phyloP scores from a whole-genome alignment of 2,329 filamentous ascomycete species.

The Fusarium proliferatum region DNA sequence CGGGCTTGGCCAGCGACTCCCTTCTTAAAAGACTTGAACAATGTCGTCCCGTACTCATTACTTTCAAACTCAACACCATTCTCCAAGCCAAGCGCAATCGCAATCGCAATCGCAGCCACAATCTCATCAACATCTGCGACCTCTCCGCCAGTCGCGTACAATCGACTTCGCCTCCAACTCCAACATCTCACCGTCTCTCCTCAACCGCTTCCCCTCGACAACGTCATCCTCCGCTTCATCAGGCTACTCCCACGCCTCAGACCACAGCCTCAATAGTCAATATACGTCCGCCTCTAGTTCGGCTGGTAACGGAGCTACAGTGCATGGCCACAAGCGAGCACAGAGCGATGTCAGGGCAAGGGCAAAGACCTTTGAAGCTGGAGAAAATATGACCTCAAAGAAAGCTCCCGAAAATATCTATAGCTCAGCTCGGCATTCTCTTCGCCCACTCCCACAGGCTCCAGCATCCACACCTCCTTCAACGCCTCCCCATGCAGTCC shows the following conservation, averaged over 20 bases:
- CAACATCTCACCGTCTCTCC: conserved; percentile 49
- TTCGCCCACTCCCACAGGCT: conserved; percentile 78
- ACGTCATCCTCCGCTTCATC: conserved; percentile 79
- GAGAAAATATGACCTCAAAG: conserved; percentile 57
- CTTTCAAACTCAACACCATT: conserved; percentile 38
- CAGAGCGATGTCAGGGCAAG: conserved; percentile 75
- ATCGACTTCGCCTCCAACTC: conserved; percentile 59
- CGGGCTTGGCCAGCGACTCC: conserved; percentile 36
- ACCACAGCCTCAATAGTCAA: conserved; percentile 67
- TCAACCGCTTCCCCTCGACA: conserved; percentile 74
- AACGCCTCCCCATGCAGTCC: conserved; percentile 51
- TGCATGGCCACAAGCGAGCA: conserved; percentile 74
- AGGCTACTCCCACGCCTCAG: conserved; percentile 70
- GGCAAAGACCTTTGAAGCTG: conserved; percentile 60
- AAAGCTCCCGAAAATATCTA: conserved; percentile 72
- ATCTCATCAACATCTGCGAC: conserved; percentile 32
- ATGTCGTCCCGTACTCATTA: conserved; percentile 70
- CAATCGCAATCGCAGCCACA: conserved; percentile 31
- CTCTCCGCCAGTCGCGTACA: conserved; percentile 66
- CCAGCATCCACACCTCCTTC: conserved; percentile 61
- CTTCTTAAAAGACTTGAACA: conserved; percentile 40
- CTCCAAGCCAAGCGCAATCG: conserved; percentile 24
- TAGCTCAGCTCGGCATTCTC: conserved; percentile 77
- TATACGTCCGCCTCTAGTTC: conserved; percentile 76
- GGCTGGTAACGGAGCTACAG: conserved; percentile 56